Conservation (phyloP, 257 asterid genomes). For the Solanum sparsipilum region DNA sequence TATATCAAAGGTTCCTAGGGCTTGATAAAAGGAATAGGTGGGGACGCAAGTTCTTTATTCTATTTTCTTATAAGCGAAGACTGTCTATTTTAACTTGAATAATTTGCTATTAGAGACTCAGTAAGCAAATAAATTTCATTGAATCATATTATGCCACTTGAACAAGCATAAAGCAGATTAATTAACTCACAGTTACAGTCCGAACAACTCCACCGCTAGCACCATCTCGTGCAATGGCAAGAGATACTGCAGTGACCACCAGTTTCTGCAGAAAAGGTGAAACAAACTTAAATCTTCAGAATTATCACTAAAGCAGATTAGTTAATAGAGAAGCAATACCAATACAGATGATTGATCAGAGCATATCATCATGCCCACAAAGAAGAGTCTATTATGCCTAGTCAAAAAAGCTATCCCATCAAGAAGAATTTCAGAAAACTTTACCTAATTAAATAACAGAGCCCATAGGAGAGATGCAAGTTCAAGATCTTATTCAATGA, state of each 20-base stretch:
- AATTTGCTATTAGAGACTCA: background rate
- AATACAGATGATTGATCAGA: background rate
- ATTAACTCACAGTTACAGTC: slow-evolving; percentile 76
- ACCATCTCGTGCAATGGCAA: slow-evolving; percentile 98
- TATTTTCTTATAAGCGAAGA: background rate
- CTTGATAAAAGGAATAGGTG: background rate
- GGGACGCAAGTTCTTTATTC: background rate
- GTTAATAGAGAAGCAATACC: background rate
- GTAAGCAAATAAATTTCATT: background rate
- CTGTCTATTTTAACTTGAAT: background rate
- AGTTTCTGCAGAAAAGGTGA: slow-evolving; percentile 33
- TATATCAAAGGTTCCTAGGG: background rate
- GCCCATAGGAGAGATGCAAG: background rate
- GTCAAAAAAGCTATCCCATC: background rate
- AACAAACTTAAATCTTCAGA: background rate
- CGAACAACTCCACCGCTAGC: slow-evolving; percentile 97
- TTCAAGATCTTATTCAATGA: background rate
- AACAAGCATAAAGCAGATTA: background rate
- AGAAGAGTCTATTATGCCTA: background rate
- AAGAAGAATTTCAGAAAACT: background rate
- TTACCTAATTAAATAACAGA: background rate
- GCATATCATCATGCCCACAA: background rate
- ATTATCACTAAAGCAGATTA: background rate
- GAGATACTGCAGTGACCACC: slow-evolving; percentile 92
- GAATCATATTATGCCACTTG: background rate